A percentile compares a stretch with the other conserved stretches of the same genome.
Conservation (phyloP, 768 basidiomycete genomes). For the Suillus subluteus region DNA sequence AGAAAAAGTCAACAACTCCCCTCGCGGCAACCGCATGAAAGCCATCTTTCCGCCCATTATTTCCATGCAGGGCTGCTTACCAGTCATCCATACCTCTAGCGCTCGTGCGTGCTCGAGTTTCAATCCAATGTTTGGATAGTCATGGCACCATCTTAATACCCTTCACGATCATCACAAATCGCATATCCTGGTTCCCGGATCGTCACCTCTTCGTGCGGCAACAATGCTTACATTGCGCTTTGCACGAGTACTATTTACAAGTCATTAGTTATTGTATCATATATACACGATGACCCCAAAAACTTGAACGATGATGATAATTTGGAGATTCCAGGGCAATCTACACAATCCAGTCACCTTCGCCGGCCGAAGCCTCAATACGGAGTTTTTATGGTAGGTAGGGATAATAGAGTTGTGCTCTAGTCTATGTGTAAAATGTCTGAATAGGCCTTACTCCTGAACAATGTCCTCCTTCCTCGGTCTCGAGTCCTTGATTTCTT, state of each 20-base stretch:
- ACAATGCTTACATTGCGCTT: background rate
- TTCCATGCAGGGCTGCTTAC: background rate
- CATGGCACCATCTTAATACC: slow-evolving; percentile 1
- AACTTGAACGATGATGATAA: background rate
- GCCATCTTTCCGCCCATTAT: background rate
- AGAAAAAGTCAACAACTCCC: slow-evolving; percentile 10
- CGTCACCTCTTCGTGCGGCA: too few relatives aligned
- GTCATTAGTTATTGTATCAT: background rate
- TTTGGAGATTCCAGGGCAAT: background rate
- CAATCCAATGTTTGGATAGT: background rate
- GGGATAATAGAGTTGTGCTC: slow-evolving; percentile 13
- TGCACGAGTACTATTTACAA: background rate
- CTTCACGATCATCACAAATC: background rate
- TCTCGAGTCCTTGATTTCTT: slow-evolving; percentile 74
- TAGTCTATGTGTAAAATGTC: slow-evolving; percentile 15
- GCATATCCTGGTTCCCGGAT: background rate
- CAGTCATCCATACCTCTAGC: background rate
- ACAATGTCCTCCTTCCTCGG: slow-evolving; percentile 98
- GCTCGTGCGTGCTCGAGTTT: background rate
- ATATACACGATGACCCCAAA: background rate
- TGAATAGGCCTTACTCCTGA: slow-evolving; percentile 53
- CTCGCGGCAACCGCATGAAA: slow-evolving; percentile 1
- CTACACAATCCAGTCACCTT: background rate
- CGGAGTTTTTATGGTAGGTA: background rate
- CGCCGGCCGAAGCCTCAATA: background rate